phyloP scores from a whole-genome alignment of 352 stramenopile species.

The Saprolegnia diclina region DNA sequence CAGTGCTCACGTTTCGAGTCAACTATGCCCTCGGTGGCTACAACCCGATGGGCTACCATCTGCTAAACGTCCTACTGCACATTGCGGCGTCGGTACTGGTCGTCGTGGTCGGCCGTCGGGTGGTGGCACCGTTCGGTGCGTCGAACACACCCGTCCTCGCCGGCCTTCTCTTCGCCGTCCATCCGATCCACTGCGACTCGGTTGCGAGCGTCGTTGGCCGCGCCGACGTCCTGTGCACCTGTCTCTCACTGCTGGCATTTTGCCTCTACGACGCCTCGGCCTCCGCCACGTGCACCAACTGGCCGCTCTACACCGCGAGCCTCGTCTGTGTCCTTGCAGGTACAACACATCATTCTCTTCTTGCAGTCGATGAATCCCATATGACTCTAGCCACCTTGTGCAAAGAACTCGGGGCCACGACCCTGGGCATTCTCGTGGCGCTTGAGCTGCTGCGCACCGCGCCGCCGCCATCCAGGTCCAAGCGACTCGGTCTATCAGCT shows the following conservation, averaged over 20 bases:
- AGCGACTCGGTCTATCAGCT: slow-evolving; percentile 4
- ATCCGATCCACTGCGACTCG: slow-evolving; percentile 88
- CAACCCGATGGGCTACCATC: slow-evolving; percentile 57
- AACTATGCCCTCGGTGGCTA: slow-evolving; percentile 45
- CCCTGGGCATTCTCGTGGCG: slow-evolving; percentile 66
- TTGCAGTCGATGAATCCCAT: slow-evolving; percentile 17
- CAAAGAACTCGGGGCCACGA: slow-evolving; percentile 86
- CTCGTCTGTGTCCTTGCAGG: slow-evolving; percentile 31
- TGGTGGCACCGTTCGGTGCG: not conserved
- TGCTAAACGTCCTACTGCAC: slow-evolving; percentile 72
- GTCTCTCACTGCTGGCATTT: slow-evolving; percentile 59
- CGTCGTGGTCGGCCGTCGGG: slow-evolving; percentile 31
- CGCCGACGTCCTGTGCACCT: slow-evolving; percentile 81
- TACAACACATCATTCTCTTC: not conserved
- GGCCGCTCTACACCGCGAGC: slow-evolving; percentile 26
- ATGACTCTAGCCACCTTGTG: slow-evolving; percentile 48
- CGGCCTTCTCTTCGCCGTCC: slow-evolving; percentile 84
- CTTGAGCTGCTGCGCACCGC: slow-evolving; percentile 44
- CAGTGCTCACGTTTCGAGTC: slow-evolving; percentile 66
- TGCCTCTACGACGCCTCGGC: slow-evolving; percentile 42
- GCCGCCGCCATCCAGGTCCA: slow-evolving; percentile 2
- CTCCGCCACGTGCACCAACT: slow-evolving; percentile 23
- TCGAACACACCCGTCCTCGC: slow-evolving; percentile 31
- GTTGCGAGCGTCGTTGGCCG: slow-evolving; percentile 87
- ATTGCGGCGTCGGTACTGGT: slow-evolving; percentile 51